phyloP scores from a whole-genome alignment of 495 filamentous ascomycete species.

The Chaetomium fimeti region DNA sequence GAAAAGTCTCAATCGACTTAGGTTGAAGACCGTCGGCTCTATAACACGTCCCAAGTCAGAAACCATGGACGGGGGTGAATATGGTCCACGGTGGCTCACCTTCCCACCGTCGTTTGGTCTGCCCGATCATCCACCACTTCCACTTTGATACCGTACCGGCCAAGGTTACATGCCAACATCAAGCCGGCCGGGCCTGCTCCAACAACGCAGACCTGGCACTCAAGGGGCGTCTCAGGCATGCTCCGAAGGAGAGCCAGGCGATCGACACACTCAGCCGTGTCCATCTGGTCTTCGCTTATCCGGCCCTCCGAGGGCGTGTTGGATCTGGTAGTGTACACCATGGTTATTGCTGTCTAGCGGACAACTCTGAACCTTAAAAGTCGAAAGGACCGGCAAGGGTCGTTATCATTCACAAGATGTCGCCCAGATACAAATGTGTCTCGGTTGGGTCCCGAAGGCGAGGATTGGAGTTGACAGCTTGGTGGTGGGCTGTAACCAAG shows the following conservation, averaged over 20 bases:
- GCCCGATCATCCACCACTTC: slow-evolving; percentile 62
- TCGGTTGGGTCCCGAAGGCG: background rate
- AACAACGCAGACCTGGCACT: slow-evolving; percentile 61
- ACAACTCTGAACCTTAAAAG: slow-evolving; percentile 8
- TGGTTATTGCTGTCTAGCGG: slow-evolving; percentile 14
- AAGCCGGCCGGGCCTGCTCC: slow-evolving; percentile 70
- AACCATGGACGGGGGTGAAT: background rate
- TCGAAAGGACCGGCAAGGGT: background rate
- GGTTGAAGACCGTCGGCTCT: slow-evolving; percentile 70
- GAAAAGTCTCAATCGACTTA: slow-evolving; percentile 46
- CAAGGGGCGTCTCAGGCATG: slow-evolving; percentile 38
- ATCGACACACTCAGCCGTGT: slow-evolving; percentile 34
- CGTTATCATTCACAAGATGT: slow-evolving; percentile 10
- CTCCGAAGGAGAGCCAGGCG: slow-evolving; percentile 40
- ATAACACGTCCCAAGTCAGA: slow-evolving; percentile 9
- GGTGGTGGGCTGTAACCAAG: background rate
- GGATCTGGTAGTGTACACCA: slow-evolving; percentile 34
- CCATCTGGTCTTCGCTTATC: slow-evolving; percentile 28
- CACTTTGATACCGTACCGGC: slow-evolving; percentile 61
- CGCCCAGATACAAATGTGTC: background rate
- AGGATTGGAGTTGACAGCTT: background rate
- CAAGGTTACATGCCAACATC: slow-evolving; percentile 68
- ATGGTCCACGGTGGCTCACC: slow-evolving; percentile 28
- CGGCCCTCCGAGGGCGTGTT: slow-evolving; percentile 34
- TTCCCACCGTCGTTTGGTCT: slow-evolving; percentile 61